Evolutionary conservation across 2,329 filamentous ascomycete species (phyloP), one percentile per base, ranked within the genome.

Genomic region (Cercospora citrullina): DNA sequence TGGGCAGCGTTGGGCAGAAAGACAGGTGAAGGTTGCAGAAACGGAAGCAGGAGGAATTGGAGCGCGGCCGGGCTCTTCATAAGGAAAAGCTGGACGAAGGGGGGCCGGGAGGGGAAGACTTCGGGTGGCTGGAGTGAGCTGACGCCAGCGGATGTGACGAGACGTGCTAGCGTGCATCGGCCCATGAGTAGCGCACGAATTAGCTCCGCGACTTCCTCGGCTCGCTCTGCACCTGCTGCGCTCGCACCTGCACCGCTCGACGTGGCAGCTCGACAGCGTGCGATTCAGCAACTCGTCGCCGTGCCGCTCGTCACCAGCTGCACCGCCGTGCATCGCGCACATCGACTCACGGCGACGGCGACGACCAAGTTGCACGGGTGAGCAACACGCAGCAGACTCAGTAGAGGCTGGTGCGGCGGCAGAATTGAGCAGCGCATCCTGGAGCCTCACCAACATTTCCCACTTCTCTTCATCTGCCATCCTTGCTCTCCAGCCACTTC

Each of bases 1-100:
- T 69, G 69, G 71, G 68, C 39, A 63, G 60, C 42, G 67, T 65
- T 65, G 67, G 67, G 63, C 68, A 68, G 69, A 68, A 73, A 69
- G 62, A 65, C 66, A 68, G 68, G 65, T 60, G 55, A 72, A 68
- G 63, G 63, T 60, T 66, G 63, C 45, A 65, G 63, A 39, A 30
- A 31, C 39, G 23, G 45, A 61, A 9, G 62, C 63, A 59, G 48
- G 53, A 45, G n/a, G 31, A 36, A 28, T 14, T 5, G n/a, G 51
- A 53, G 58, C 10, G 66, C 62, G 67, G 63, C 36, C 48, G 60
- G 60, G 59, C 33, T 45, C 51, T 60, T 65, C 45, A 68, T 65
- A 66, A 58, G 63, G 66, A 62, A 62, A 63, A 18, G 57, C 28
- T 60, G 63, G 39, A 23, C n/a, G 21, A 18, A 39, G 55, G 42